Conservation (phyloP, 2,329 filamentous ascomycete species). For the Diaporthe nobilis region DNA sequence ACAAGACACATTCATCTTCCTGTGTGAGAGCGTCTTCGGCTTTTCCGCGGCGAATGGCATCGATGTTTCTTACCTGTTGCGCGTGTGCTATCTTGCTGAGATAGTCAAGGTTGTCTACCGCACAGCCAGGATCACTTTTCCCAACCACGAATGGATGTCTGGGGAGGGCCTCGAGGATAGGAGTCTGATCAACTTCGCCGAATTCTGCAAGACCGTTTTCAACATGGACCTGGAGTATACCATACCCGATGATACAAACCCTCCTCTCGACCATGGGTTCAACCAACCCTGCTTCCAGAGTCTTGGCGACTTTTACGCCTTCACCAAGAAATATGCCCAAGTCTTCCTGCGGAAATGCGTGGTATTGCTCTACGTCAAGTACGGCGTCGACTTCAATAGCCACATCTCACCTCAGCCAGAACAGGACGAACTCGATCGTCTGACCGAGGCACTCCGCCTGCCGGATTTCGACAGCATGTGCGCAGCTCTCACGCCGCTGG, state of each 20-base stretch:
- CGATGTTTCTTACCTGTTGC: slow-evolving; percentile 84
- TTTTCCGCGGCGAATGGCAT: slow-evolving; percentile 76
- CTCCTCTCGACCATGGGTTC: slow-evolving; percentile 57
- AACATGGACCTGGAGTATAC: slow-evolving; percentile 60
- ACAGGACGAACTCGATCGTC: slow-evolving; percentile 83
- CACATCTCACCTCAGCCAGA: slow-evolving; percentile 74
- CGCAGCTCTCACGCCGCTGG: slow-evolving; percentile 65
- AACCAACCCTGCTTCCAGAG: slow-evolving; percentile 68
- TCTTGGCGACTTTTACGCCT: slow-evolving; percentile 68
- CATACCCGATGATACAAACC: slow-evolving; percentile 52
- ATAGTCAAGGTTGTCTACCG: slow-evolving; percentile 84
- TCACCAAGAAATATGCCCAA: slow-evolving; percentile 87
- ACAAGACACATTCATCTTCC: slow-evolving; percentile 83
- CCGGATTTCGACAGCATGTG: slow-evolving; percentile 87
- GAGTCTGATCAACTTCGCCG: slow-evolving; percentile 67
- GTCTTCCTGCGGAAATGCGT: slow-evolving; percentile 88
- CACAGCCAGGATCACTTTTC: slow-evolving; percentile 66
- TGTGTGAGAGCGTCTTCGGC: slow-evolving; percentile 83
- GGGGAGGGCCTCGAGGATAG: slow-evolving; percentile 51
- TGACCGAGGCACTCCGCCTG: slow-evolving; percentile 81
- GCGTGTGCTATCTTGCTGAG: slow-evolving; percentile 91
- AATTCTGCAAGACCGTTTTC: slow-evolving; percentile 66
- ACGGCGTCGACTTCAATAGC: slow-evolving; percentile 88
- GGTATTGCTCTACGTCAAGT: slow-evolving; percentile 88
- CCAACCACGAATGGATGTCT: slow-evolving; percentile 54